Percentiles rank a stretch among this genome's conserved stretches.
Conservation (phyloP, 176 grass and related monocot genomes). For the Typha latifolia region DNA sequence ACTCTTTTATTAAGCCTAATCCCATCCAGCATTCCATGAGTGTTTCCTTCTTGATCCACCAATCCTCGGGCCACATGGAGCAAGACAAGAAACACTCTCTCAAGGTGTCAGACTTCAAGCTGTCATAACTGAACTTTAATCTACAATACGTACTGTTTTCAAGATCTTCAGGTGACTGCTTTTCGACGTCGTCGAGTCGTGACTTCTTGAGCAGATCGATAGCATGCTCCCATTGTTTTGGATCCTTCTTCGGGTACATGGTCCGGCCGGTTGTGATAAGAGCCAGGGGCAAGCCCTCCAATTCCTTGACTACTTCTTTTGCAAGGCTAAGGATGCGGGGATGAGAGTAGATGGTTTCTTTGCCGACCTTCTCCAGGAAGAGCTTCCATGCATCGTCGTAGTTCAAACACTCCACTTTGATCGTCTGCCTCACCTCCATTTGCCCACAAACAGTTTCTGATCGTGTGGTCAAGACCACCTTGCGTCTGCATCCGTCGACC, state of each 20-base stretch:
- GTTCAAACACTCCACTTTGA: conserved; percentile 14
- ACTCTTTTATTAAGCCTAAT: conserved; percentile 12
- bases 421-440: conserved; percentile 11
- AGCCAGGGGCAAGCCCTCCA: conserved; percentile 27
- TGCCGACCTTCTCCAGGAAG: conserved; percentile 8
- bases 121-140: conserved; percentile 24
- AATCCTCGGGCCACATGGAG: conserved; percentile 15
- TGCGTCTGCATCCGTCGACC: neutral
- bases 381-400: conserved; percentile 9
- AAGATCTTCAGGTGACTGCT: neutral
- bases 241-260: conserved; percentile 11
- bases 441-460: neutral
- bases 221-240: conserved; percentile 6
- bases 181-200: neutral
- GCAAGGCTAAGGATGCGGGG: neutral
- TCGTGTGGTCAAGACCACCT: conserved; percentile 27
- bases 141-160: neutral
- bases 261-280: conserved; percentile 11
- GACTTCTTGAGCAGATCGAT: neutral
- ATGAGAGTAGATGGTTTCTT: conserved; percentile 8
- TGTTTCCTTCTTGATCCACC: neutral
- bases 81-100: conserved; percentile 21
- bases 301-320: neutral
- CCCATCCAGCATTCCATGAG: conserved; percentile 15
- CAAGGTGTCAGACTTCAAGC: neutral